Evolutionary conservation across 805 yeast species (phyloP).

Genomic region (Dipodascus geniculatus): DNA sequence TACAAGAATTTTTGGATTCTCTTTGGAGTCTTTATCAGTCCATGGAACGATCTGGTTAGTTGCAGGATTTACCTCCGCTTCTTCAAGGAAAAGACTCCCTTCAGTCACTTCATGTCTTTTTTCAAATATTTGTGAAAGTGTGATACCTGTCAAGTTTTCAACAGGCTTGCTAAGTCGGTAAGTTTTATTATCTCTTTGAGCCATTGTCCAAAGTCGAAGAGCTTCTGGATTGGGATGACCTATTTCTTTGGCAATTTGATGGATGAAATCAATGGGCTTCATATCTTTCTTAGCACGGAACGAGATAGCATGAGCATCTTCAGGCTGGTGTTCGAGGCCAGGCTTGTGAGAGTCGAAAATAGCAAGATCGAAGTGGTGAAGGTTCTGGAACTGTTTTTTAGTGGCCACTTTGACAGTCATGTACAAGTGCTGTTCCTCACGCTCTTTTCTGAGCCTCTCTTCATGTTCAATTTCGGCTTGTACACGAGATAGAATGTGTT

Average conservation of each 20-base stretch:
- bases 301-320: slow-evolving; percentile 35
- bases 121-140: slow-evolving; percentile 39
- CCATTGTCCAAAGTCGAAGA: slow-evolving; percentile 52
- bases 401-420: slow-evolving; percentile 47
- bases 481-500: slow-evolving; percentile 54
- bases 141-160: slow-evolving; percentile 8
- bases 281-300: slow-evolving; percentile 47
- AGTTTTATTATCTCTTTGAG: slow-evolving; percentile 60
- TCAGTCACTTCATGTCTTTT: slow-evolving; percentile 13
- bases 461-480: slow-evolving; percentile 49
- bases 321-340: slow-evolving; percentile 15
- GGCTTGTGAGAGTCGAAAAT: slow-evolving; percentile 38
- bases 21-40: neutral
- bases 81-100: slow-evolving; percentile 19
- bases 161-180: slow-evolving; percentile 45
- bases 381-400: slow-evolving; percentile 39
- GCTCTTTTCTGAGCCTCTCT: slow-evolving; percentile 41
- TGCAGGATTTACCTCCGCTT: slow-evolving; percentile 23
- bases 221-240: slow-evolving; percentile 18
- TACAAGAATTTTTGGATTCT: slow-evolving; percentile 12
- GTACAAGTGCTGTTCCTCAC: slow-evolving; percentile 62
- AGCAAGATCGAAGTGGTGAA: slow-evolving; percentile 66
- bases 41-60: slow-evolving; percentile 8
- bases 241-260: slow-evolving; percentile 35
- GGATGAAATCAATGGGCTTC: slow-evolving; percentile 38